Evolutionary conservation across 2,329 filamentous ascomycete species (phyloP), one percentile per base, ranked within the genome.

Genomic region (Sporothrix schenckii): DNA sequence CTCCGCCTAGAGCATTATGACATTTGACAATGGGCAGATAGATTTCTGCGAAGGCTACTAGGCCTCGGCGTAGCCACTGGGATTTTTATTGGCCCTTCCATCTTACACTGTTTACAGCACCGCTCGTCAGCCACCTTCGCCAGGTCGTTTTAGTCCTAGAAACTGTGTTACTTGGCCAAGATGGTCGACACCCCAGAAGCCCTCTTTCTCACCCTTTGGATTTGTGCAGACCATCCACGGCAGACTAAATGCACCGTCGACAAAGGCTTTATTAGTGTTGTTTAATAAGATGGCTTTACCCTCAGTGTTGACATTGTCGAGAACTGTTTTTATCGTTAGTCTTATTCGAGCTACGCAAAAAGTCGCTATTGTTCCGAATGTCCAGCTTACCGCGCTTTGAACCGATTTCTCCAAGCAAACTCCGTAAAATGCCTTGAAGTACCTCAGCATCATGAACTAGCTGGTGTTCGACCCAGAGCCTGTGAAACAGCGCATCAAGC

Each of bases 141-240:
- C 53, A 9, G 77, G 76, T 10, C 72, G 73, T 76, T 76, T 74
- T 44, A 81, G 70, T 2, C 75, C 77, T 19, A 81, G 72, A 61
- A 81, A 82, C 56, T 76, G 75, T 3, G 74, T 70, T 47, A 81
- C 77, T 53, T 78, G 77, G 3, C 79, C 80, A 11, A 82, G 56
- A 66, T 81, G 80, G 72, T 81, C 80, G 9, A 81, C 78, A 10
- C 80, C 80, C 77, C 77, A 81, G 74, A 81, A 82, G 1, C 77
- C 76, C 44, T 81, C 78, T 6, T 70, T 79, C 66, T 77, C 63
- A 11, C 79, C 76, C 19, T 69, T 63, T 0, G 68, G 44, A 60
- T 79, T 78, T 34, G 78, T 79, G 74, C 80, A 81, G 11, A 76
- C 76, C 66, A 81, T 73, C 79, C 80, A 82, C 5, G 80, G 80